Conservation (phyloP, 768 basidiomycete species). For the Pleurotus ostreatus region DNA sequence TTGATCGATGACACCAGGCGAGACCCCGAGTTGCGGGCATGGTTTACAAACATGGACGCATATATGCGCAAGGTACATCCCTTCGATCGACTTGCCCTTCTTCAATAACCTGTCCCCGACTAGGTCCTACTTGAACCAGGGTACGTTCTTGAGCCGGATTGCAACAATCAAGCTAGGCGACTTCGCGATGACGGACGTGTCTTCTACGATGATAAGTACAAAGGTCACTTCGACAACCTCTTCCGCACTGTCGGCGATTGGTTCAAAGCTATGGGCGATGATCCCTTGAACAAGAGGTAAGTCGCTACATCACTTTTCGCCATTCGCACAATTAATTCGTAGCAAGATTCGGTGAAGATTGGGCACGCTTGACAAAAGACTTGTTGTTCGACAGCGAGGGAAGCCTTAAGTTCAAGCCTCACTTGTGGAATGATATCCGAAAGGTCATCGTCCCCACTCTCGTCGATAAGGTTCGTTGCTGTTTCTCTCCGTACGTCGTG, state of each 20-base stretch:
- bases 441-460: conserved; percentile 77
- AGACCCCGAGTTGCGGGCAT: conserved; percentile 70
- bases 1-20: conserved; percentile 71
- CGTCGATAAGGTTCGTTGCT: conserved; percentile 70
- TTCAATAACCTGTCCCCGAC: not conserved
- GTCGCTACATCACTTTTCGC: conserved; percentile 8
- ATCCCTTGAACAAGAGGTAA: conserved; percentile 52
- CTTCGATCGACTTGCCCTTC: not conserved
- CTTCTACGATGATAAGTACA: conserved; percentile 71
- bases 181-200: conserved; percentile 67
- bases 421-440: conserved; percentile 86
- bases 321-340: not conserved
- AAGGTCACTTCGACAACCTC: conserved; percentile 75
- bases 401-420: conserved; percentile 81
- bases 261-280: conserved; percentile 82
- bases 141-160: conserved; percentile 79
- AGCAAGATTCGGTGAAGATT: conserved; percentile 71
- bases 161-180: conserved; percentile 55
- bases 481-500: conserved; percentile 37
- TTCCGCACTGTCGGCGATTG: conserved; percentile 70
- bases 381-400: conserved; percentile 83
- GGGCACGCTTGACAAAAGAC: conserved; percentile 76
- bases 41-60: conserved; percentile 61
- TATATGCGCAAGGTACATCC: conserved; percentile 63
- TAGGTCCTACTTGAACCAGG: conserved; percentile 76